Evolutionary conservation across 352 stramenopile genomes (phyloP).

Genomic region (Stephanocyclus meneghinianus): DNA sequence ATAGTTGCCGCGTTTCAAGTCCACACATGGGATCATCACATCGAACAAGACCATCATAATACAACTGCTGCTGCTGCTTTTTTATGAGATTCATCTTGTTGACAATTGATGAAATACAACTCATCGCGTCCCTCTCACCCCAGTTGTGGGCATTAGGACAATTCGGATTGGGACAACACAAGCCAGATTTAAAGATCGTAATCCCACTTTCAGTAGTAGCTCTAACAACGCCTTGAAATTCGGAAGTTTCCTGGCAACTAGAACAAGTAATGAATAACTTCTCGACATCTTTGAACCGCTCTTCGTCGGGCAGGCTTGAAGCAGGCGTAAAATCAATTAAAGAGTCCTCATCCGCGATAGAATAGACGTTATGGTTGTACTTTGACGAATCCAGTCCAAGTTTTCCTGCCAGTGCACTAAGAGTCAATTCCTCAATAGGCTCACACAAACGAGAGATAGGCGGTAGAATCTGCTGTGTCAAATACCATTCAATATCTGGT

Average conservation of each 20-base stretch:
- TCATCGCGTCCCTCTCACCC: conserved; percentile 56
- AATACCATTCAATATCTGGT: conserved; percentile 96
- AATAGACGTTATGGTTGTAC: conserved; percentile 82
- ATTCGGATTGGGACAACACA: conserved; percentile 65
- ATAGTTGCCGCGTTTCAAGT: conserved; percentile 92
- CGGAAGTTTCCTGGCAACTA: conserved; percentile 55
- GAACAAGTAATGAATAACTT: conserved; percentile 73
- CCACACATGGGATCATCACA: conserved; percentile 95
- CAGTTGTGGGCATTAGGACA: conserved; percentile 62
- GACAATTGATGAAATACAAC: conserved; percentile 61
- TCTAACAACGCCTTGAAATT: conserved; percentile 72
- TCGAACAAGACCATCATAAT: conserved; percentile 88
- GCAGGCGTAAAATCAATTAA: conserved; percentile 79
- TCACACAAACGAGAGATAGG: conserved; percentile 97
- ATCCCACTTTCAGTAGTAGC: conserved; percentile 42
- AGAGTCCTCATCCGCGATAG: conserved; percentile 74
- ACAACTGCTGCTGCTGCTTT: conserved; percentile 80
- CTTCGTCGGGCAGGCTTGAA: conserved; percentile 72
- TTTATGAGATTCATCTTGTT: conserved; percentile 64
- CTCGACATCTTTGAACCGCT: conserved; percentile 80
- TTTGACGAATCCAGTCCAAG: conserved; percentile 94
- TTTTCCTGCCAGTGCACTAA: conserved; percentile 91
- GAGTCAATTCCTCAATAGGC: conserved; percentile 95
- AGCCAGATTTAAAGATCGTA: conserved; percentile 38
- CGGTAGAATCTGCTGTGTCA: conserved; percentile 94